Evolutionary conservation across 1,139 yeast genomes (phyloP), one percentile per base, ranked within the genome.

Genomic region (Yamadazyma sp.): DNA sequence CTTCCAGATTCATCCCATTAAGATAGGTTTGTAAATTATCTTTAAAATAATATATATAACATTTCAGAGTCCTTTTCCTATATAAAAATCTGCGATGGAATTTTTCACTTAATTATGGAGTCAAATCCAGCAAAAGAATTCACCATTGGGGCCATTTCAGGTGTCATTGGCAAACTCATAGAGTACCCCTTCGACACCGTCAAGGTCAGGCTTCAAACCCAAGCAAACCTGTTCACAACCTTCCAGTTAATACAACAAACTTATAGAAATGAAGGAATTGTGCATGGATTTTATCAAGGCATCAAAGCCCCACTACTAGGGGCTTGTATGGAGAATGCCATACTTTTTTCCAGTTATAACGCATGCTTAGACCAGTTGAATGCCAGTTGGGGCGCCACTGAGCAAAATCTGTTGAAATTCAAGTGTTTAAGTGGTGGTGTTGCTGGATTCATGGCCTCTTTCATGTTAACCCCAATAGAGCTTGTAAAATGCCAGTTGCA

Each of bases 161-260:
- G 97, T 7, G 83, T 87, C 45, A 63, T 80, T 8, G 97, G 96
- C 3, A 90, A 90, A 56, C 55, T 86, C 24, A 76, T 90, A 6
- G 97, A 90, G 60, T 89, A 82, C 52, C 97, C 97, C 1, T 87
- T 90, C 50, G 97, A 90, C 55, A 90, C 97, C 1, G 76, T 89
- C 37, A 90, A 90, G 59, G 97, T 90, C 2, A 69, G 97, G 40
- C 69, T 90, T 24, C 97, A 90, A 60, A 42, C 62, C 9, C 31
- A 45, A 16, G 81, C 79, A 12, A 8, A 15, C 20, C 39, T 43
- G 47, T 23, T 23, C 13, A 78, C 84, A 1, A 82, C 94, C 0
- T 33, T 69, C 16, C 78, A 74, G 43, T 82, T 94, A 56, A 78
- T 90, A 31, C 53, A 50, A 32, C 64, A 75, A 47, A 86, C 95